These are phyloP conservation scores for Suhomyces sp. DNA, from an alignment of 805 yeast genomes.

Conservation along the genomic window DNA sequence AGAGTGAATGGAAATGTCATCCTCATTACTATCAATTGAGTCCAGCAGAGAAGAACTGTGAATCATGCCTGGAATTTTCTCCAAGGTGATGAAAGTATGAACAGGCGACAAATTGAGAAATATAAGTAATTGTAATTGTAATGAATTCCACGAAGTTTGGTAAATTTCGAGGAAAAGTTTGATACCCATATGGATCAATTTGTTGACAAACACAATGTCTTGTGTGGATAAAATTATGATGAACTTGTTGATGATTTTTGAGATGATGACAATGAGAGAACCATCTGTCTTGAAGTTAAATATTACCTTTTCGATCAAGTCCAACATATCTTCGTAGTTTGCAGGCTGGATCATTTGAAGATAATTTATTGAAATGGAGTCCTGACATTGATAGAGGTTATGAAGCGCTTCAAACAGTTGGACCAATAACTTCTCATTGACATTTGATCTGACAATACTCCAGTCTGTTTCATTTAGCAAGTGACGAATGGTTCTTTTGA, in stretches of 20 bases:
- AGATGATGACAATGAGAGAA: constrained; percentile 18
- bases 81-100: constrained; percentile 36
- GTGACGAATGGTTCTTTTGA: constrained; percentile 17
- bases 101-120: constrained; percentile 45
- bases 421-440: constrained; percentile 21
- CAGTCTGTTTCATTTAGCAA: constrained; percentile 11
- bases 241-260: constrained; percentile 48
- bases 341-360: constrained; percentile 17
- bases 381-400: constrained; percentile 23
- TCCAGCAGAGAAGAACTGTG: constrained; percentile 20
- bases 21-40: constrained; percentile 5
- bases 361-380: constrained; percentile 16
- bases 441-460: constrained; percentile 4
- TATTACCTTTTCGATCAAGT: constrained; percentile 16
- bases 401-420: constrained; percentile 20
- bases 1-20: constrained; percentile 11
- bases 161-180: constrained; percentile 33
- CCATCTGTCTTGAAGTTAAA: constrained; percentile 23
- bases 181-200: constrained; percentile 40
- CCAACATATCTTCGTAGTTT: constrained; percentile 19
- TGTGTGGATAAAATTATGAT: constrained; percentile 42
- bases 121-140: constrained; percentile 44
- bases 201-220: constrained; percentile 37
- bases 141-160: constrained; percentile 39
- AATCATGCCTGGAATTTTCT: constrained; percentile 21